Base-by-base conservation (phyloP, 2,329 filamentous ascomycete genomes). In the Nannizzia gypsea region DNA sequence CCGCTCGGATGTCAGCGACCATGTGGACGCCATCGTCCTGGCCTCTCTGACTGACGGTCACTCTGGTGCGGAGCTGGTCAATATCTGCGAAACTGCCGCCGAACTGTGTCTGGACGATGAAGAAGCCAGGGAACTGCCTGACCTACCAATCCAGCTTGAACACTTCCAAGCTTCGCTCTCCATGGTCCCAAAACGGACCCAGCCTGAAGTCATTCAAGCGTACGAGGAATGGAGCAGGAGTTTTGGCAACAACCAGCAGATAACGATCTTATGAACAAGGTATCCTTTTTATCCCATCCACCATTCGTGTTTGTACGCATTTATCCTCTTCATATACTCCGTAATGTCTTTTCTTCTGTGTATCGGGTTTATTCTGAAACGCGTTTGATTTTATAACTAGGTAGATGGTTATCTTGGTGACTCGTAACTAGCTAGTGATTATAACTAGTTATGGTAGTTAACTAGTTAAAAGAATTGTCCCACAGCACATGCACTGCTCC, bases 41-140 rank as follows among this genome's bases (percentile, higher is more conserved):
- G 88, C 88, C 3, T 68, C 70, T 15, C 72, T 76, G 54, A 87
- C 87, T 0, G 86, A 90, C 6, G 90, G 90, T 0, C 89, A 88
- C 71, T 93, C 90, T 1, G 91, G 91, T 1, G 90, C 91, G 0
- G 92, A 96, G 73, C 83, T 96, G 62, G 81, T 84, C 44, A 79
- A 76, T 20, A 79, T 87, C 20, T 81, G 79, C 63, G 74, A 80
- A 64, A 75, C 73, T 26, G 80, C 79, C 61, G 72, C 76, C 62
- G 74, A 81, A 69, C 74, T 71, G 46, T 74, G 81, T 62, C 67
- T 84, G 69, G 77, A 81, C 63, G 77, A 80, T 60, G 75, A 77
- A 62, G 78, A 77, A 67, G 70, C 76, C 67, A 70, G 67, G n/a
- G 13, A 20, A 20, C 22, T 24, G 22, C 22, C 48, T 9, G 64